phyloP scores from a whole-genome alignment of 1,139 yeast species.

The Geotrichum aggregatum region DNA sequence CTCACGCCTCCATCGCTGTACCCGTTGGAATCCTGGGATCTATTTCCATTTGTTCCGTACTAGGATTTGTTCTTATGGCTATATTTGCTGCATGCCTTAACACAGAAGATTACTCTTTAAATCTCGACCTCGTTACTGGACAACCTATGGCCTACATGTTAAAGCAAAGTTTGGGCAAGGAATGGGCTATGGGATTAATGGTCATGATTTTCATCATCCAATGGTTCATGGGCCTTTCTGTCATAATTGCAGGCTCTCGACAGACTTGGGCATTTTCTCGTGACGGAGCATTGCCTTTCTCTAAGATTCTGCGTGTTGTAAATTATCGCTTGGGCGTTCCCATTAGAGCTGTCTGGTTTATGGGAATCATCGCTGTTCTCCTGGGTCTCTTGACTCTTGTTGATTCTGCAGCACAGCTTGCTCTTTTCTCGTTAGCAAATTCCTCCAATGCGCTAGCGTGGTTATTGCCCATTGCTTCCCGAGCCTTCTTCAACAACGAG shows the following conservation, averaged over 20 bases:
- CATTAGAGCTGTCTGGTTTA: slow-evolving; percentile 54
- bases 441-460: slow-evolving; percentile 62
- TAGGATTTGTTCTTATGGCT: slow-evolving; percentile 57
- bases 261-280: slow-evolving; percentile 86
- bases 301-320: slow-evolving; percentile 49
- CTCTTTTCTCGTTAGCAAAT: slow-evolving; percentile 54
- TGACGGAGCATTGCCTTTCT: slow-evolving; percentile 79
- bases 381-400: slow-evolving; percentile 58
- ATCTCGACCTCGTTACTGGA: slow-evolving; percentile 34
- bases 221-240: slow-evolving; percentile 60
- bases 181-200: slow-evolving; percentile 51
- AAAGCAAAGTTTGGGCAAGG: slow-evolving; percentile 60
- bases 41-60: slow-evolving; percentile 53
- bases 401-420: slow-evolving; percentile 56
- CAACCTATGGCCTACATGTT: slow-evolving; percentile 57
- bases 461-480: slow-evolving; percentile 39
- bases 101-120: slow-evolving; percentile 44
- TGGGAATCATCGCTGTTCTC: slow-evolving; percentile 46
- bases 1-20: slow-evolving; percentile 60
- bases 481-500: slow-evolving; percentile 42
- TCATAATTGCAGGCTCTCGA: slow-evolving; percentile 78
- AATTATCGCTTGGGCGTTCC: slow-evolving; percentile 54
- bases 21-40: slow-evolving; percentile 61
- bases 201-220: slow-evolving; percentile 33
- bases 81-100: slow-evolving; percentile 55